Conservation (phyloP, 1,284 basidiomycete species). For the Neonothopanus nambi region DNA sequence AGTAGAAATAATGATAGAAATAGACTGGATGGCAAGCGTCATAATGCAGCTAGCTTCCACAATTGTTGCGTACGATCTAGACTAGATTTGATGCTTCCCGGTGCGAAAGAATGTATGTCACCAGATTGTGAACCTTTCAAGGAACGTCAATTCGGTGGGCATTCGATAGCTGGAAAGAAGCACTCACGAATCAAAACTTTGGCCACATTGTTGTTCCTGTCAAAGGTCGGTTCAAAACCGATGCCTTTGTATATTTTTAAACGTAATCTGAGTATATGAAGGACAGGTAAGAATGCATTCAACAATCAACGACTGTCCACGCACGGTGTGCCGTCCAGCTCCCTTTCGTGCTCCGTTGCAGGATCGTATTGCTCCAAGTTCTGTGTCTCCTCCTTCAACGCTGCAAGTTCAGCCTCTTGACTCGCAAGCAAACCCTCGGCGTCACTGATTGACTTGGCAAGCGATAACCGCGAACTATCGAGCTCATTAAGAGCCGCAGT, state of each 20-base stretch:
- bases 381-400: slow-evolving; percentile 62
- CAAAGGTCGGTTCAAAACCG: slow-evolving; percentile 66
- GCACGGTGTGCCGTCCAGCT: slow-evolving; percentile 70
- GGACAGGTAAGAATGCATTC: slow-evolving; percentile 13
- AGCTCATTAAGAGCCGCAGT: slow-evolving; percentile 61
- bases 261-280: slow-evolving; percentile 51
- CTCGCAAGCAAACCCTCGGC: slow-evolving; percentile 62
- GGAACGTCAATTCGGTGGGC: not conserved
- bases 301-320: slow-evolving; percentile 15
- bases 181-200: slow-evolving; percentile 72
- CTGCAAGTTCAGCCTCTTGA: slow-evolving; percentile 67
- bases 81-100: slow-evolving; percentile 31
- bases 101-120: slow-evolving; percentile 52
- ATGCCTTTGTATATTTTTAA: slow-evolving; percentile 66
- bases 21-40: slow-evolving; percentile 17
- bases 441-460: slow-evolving; percentile 78
- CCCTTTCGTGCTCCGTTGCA: slow-evolving; percentile 62
- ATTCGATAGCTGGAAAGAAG: not conserved
- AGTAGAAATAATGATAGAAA: too few species aligned
- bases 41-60: slow-evolving; percentile 62
- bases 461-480: slow-evolving; percentile 58
- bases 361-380: slow-evolving; percentile 68
- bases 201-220: slow-evolving; percentile 46
- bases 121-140: slow-evolving; percentile 57
- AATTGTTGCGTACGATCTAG: slow-evolving; percentile 44